Base-by-base conservation (phyloP, 768 basidiomycete species). In the Pleurotus tuoliensis region DNA sequence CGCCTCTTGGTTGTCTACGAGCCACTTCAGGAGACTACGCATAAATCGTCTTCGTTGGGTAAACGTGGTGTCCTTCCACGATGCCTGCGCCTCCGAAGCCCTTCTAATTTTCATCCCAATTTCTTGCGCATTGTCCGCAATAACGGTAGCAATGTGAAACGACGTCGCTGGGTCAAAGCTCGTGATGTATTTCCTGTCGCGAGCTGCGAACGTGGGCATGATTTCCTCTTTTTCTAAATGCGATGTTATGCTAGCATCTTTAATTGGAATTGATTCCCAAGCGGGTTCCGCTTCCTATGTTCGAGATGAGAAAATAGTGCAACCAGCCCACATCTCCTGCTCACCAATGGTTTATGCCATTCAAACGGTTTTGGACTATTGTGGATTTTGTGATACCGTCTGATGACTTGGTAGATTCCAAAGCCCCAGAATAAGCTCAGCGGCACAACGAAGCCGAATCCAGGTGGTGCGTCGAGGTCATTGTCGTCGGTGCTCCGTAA, bases 101-200 rank as follows among this genome's bases (percentile, higher is more conserved):
- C 66, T 72, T 6, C 63, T 57, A 60, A 99, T 90, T 69, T 92
- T 94, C n/a, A 65, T 62, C 16, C 75, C 72, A 39, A 98, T 96
- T 60, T 92, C 87, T 11, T 71, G 75, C 40, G 77, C 78, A 58
- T 83, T 81, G 64, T 94, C 92, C 1, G 94, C 88, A 5, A 92
- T 73, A 54, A 85, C 69, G 0, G 94, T 95, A 40, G 75, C 82
- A 49, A 97, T 77, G 63, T 95, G 93, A 40, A 89, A 77, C 18
- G 86, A 87, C 12, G 91, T 95, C 3, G 94, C 86, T 12, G 96
- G 96, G 69, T 98, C 96, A 63, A 84, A 98, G 67, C 88, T 87
- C 2, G 96, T 98, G 58, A 98, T 88, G 66, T 89, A 93, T 41
- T 83, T 77, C 46, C 82, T 75, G 40, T 76, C 77, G 1, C 73